Evolutionary conservation across 2,329 filamentous ascomycete species (phyloP).

Genomic region (Colletotrichum simmondsii): DNA sequence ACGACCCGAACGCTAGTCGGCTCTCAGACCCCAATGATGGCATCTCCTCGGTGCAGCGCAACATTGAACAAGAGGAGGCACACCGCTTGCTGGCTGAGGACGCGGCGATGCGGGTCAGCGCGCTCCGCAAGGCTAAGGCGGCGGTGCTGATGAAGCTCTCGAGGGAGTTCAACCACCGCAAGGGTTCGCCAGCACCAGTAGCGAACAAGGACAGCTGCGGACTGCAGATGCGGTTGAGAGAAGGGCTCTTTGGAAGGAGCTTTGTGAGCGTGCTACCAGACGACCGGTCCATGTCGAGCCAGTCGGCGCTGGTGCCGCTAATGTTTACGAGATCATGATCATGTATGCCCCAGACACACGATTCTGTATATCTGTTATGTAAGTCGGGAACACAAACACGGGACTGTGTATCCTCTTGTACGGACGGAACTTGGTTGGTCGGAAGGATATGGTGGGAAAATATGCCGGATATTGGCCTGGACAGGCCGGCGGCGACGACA

Average conservation of each 20-base stretch:
- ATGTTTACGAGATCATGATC: slow-evolving; percentile 63
- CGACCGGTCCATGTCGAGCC: slow-evolving; percentile 61
- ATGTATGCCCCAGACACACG: not conserved
- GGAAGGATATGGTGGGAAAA: slow-evolving; percentile 22
- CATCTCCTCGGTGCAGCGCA: slow-evolving; percentile 68
- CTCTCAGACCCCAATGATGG: slow-evolving; percentile 49
- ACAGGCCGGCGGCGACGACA: slow-evolving; percentile 1
- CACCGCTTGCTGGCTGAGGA: slow-evolving; percentile 69
- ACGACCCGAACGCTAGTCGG: slow-evolving; percentile 54
- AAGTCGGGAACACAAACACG: slow-evolving; percentile 10
- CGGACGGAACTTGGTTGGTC: slow-evolving; percentile 22
- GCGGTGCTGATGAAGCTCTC: slow-evolving; percentile 69
- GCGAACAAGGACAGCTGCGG: slow-evolving; percentile 39
- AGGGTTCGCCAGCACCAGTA: slow-evolving; percentile 29
- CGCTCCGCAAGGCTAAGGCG: slow-evolving; percentile 68
- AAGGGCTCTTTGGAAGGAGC: slow-evolving; percentile 55
- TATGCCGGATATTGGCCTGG: slow-evolving; percentile 6
- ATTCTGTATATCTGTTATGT: slow-evolving; percentile 30
- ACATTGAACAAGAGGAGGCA: slow-evolving; percentile 65
- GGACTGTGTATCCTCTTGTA: slow-evolving; percentile 20
- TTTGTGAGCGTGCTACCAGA: slow-evolving; percentile 51
- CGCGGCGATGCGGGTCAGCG: slow-evolving; percentile 62
- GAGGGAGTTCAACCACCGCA: slow-evolving; percentile 55
- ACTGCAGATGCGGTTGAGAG: slow-evolving; percentile 50
- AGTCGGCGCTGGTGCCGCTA: slow-evolving; percentile 66